phyloP scores from a whole-genome alignment of 495 filamentous ascomycete species.

The Diplogelasinospora grovesii region DNA sequence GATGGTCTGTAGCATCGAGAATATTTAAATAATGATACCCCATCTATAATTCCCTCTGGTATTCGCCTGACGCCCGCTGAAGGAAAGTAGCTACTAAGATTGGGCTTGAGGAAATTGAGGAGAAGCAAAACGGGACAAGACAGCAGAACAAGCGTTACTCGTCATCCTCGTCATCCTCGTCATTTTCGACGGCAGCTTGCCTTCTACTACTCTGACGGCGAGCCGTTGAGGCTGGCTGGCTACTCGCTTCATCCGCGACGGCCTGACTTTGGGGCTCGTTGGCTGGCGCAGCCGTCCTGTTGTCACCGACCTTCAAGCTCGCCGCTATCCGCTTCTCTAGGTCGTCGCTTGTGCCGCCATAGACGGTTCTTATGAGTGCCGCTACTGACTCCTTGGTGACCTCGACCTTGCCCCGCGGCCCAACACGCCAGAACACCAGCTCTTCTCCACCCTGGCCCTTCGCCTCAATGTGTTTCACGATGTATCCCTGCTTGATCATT shows the following conservation, averaged over 20 bases:
- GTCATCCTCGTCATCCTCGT: constrained; percentile 6
- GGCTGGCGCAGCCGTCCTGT: constrained; percentile 16
- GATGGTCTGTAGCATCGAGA: too few relatives aligned
- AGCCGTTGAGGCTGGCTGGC: constrained; percentile 9
- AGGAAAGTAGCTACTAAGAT: too few relatives aligned
- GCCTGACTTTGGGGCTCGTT: too few relatives aligned
- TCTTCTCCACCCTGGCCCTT: constrained; percentile 57
- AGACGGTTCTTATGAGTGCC: constrained; percentile 57
- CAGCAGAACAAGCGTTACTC: background rate
- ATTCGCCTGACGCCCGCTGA: too few relatives aligned
- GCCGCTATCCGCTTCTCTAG: constrained; percentile 46
- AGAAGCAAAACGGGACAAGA: too few relatives aligned
- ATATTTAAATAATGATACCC: too few relatives aligned
- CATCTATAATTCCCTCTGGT: too few relatives aligned
- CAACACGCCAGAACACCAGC: constrained; percentile 67
- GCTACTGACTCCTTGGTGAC: constrained; percentile 67
- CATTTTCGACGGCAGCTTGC: background rate
- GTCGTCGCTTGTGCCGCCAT: constrained; percentile 43
- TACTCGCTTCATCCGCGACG: constrained; percentile 11
- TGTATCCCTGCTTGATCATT: constrained; percentile 76
- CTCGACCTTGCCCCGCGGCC: constrained; percentile 80
- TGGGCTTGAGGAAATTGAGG: too few relatives aligned
- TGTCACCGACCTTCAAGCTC: constrained; percentile 46
- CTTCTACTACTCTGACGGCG: constrained; percentile 12
- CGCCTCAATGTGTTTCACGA: constrained; percentile 63